Conservation (phyloP, 495 filamentous ascomycete species). For the Trichoderma parareesei region DNA sequence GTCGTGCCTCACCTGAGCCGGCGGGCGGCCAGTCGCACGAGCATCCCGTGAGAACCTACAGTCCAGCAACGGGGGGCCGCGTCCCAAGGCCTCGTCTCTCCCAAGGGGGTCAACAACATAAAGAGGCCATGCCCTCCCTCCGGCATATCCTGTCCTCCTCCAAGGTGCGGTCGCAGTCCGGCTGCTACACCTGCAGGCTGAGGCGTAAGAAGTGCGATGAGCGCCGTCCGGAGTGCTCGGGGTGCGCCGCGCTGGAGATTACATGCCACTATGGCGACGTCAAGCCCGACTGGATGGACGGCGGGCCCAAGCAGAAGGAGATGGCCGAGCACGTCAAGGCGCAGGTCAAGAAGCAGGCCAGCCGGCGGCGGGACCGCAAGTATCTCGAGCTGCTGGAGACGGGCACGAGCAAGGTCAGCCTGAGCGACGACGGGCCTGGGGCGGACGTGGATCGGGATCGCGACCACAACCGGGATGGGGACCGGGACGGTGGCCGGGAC, state of each 20-base stretch:
- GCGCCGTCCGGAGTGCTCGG: slow-evolving; percentile 34
- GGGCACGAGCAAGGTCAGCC: slow-evolving; percentile 20
- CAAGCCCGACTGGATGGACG: slow-evolving; percentile 53
- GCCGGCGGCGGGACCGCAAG: slow-evolving; percentile 30
- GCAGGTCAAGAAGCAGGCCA: slow-evolving; percentile 41
- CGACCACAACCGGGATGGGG: background rate
- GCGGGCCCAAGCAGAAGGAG: slow-evolving; percentile 37
- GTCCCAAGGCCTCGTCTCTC: too few relatives aligned
- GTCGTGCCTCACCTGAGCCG: too few relatives aligned
- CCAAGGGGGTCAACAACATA: too few relatives aligned
- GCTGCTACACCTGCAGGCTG: slow-evolving; percentile 51
- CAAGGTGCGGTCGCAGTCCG: slow-evolving; percentile 32
- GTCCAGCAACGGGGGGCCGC: too few relatives aligned
- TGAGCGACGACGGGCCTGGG: background rate
- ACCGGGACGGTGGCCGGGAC: too few relatives aligned
- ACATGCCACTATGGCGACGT: slow-evolving; percentile 38
- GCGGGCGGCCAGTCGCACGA: too few relatives aligned
- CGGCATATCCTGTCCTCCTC: slow-evolving; percentile 16
- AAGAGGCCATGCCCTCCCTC: background rate
- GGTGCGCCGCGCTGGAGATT: slow-evolving; percentile 39
- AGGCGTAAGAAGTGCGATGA: slow-evolving; percentile 51
- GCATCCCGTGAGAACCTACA: too few relatives aligned
- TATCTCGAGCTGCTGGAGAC: slow-evolving; percentile 26
- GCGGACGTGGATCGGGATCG: slow-evolving; percentile 20
- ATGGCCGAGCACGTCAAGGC: slow-evolving; percentile 41